phyloP scores from a whole-genome alignment of 305 asterid genomes.

The Fraxinus ornus region DNA sequence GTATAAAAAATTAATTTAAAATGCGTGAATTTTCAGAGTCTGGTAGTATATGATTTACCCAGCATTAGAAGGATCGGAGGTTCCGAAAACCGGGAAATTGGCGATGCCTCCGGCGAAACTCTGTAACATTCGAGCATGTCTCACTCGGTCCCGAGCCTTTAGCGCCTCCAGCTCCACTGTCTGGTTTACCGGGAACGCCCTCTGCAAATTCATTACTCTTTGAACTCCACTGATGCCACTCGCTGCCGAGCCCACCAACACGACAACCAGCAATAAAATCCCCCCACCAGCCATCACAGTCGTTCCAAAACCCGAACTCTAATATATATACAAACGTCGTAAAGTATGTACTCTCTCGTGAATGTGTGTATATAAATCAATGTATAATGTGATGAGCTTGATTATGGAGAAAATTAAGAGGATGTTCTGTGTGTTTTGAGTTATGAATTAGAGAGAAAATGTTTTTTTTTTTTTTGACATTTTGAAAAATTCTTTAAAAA shows the following conservation, averaged over 20 bases:
- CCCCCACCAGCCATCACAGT: conserved; percentile 52
- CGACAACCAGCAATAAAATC: conserved; percentile 32
- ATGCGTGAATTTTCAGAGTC: not conserved
- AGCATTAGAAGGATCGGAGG: conserved; percentile 69
- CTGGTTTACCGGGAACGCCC: conserved; percentile 59
- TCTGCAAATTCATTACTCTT: conserved; percentile 56
- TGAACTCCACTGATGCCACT: conserved; percentile 37
- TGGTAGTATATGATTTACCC: conserved; percentile 46
- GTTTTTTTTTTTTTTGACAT: no score
- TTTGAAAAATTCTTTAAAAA: no score
- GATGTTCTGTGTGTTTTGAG: no score
- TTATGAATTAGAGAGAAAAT: no score
- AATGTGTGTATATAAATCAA: not conserved
- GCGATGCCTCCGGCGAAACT: conserved; percentile 70
- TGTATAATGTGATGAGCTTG: not conserved
- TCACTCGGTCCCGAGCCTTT: conserved; percentile 73
- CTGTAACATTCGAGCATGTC: conserved; percentile 86
- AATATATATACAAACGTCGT: not conserved
- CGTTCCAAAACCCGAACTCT: conserved; percentile 21
- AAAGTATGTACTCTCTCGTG: not conserved
- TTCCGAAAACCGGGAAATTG: conserved; percentile 69
- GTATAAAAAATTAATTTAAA: not conserved
- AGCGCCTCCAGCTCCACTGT: conserved; percentile 58
- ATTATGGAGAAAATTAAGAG: not conserved
- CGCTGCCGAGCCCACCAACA: conserved; percentile 30